Base-by-base conservation (phyloP, 139 green algal species). In the Edaphochlamys debaryana region DNA sequence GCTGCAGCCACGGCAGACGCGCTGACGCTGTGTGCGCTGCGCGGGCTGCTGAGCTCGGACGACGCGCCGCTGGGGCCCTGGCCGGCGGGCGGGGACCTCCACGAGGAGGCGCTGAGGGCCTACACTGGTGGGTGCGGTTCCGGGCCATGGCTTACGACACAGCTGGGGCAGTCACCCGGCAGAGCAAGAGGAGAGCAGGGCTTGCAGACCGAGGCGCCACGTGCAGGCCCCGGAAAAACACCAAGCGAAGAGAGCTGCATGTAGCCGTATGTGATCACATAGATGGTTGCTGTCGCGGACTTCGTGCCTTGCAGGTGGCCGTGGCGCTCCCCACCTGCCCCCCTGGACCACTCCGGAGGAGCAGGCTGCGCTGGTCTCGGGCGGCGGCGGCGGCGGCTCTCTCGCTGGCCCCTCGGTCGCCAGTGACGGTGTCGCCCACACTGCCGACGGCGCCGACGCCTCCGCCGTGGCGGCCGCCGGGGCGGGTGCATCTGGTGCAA, bases 11-110 rank as follows among this genome's bases (percentile, higher is more conserved):
- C 84, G 17, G 84, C 89, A 0, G 79, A 86, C 9, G 52, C 72
- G 3, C 69, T 93, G 29, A 77, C 88, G 0, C 69, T 36, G 27
- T 79, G 67, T 32, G 74, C 68, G 32, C 67, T 94, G 72, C 89
- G 80, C 13, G 79, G 86, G 19, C 71, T 90, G 66, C 82, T 97
- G 38, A 83, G 93, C 56, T 45, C 37, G 4, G 88, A 92, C 41
- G 94, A 97, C 66, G 88, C 85, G 6, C 71, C 90, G 34, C 85
- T 98, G 71, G 94, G 94, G 22, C 94, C 94, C 0, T 95, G 92
- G 85, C 81, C 84, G 38, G 75, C 84, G 25, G 88, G 91, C 3
- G 56, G 84, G 38, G 93, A 96, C 82, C 85, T 89, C 6, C 79
- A 94, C 48, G 92, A 96, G 69, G 88, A 94, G 23, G 89, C 92